These are phyloP conservation scores for Cercospora zeae-maydis DNA, from an alignment of 2,329 filamentous ascomycete genomes.

Conservation along the genomic window DNA sequence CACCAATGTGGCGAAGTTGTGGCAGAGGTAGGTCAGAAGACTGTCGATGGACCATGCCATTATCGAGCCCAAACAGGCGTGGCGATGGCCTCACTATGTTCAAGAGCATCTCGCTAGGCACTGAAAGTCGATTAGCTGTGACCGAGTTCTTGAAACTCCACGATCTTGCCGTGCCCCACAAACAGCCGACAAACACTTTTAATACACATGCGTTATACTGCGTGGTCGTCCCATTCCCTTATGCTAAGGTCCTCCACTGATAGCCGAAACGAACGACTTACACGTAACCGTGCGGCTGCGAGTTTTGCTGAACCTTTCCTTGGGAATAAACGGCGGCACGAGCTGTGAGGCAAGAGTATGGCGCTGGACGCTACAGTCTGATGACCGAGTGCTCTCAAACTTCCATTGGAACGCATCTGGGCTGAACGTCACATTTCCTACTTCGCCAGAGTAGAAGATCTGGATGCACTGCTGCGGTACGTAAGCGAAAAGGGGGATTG, in stretches of 20 bases:
- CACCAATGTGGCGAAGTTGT: constrained; percentile 9
- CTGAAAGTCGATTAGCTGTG: background rate
- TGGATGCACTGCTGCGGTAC: constrained; percentile 24
- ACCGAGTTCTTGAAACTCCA: background rate
- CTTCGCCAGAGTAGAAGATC: constrained; percentile 45
- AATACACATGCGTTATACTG: constrained; percentile 15
- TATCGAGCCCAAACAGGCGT: constrained; percentile 12
- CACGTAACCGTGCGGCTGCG: no score
- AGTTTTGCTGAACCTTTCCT: no score
- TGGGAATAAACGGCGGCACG: no score
- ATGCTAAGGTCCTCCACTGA: constrained; percentile 20
- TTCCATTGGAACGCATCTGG: no score
- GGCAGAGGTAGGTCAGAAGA: constrained; percentile 11
- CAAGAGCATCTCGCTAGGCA: constrained; percentile 12
- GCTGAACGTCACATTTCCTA: constrained; percentile 49
- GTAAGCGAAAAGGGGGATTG: constrained; percentile 44
- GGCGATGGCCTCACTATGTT: constrained; percentile 12
- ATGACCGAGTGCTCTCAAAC: constrained; percentile 40
- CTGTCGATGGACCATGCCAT: constrained; percentile 13
- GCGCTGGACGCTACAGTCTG: background rate
- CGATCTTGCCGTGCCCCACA: constrained; percentile 2
- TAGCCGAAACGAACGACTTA: constrained; percentile 23
- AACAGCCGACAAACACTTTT: constrained; percentile 14
- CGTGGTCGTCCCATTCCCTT: constrained; percentile 3
- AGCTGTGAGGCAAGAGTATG: constrained; percentile 28